A percentile compares a stretch with the other conserved stretches of the same genome.
Evolutionary conservation across 352 stramenopile species (phyloP).

Genomic region (Globisporangium recalcitrans): DNA sequence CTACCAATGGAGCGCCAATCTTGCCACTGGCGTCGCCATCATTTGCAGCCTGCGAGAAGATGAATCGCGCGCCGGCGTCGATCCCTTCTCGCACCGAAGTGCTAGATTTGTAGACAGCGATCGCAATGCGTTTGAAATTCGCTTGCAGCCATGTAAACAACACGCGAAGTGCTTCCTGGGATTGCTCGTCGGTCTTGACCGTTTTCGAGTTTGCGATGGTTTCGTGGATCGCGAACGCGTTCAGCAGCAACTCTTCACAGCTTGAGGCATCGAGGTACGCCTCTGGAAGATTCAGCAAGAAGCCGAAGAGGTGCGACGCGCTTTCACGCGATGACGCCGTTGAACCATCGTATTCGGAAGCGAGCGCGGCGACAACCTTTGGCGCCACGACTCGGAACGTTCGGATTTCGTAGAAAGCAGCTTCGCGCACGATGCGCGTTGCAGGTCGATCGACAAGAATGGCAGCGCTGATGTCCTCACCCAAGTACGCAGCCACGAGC

Average conservation of each 20-base stretch:
- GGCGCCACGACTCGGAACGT: slow-evolving; percentile 39
- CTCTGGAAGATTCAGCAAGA: slow-evolving; percentile 28
- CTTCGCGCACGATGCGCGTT: slow-evolving; percentile 54
- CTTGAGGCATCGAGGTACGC: slow-evolving; percentile 26
- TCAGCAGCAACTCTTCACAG: slow-evolving; percentile 16
- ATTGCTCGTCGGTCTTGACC: neutral
- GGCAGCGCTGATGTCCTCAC: slow-evolving; percentile 15
- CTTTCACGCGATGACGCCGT: neutral
- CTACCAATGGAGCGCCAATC: slow-evolving; percentile 14
- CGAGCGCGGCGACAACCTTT: slow-evolving; percentile 28
- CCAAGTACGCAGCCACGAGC: slow-evolving; percentile 32
- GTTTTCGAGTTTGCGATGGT: neutral
- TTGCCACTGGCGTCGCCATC: neutral
- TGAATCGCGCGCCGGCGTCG: slow-evolving; percentile 7
- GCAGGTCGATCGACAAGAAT: slow-evolving; percentile 19
- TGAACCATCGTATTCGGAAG: slow-evolving; percentile 8
- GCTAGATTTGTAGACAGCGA: neutral
- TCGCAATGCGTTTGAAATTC: slow-evolving; percentile 17
- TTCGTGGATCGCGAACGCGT: slow-evolving; percentile 13
- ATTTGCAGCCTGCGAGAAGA: slow-evolving; percentile 10
- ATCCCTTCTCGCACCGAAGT: slow-evolving; percentile 1
- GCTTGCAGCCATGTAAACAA: slow-evolving; percentile 17
- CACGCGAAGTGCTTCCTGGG: slow-evolving; percentile 1
- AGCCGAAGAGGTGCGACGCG: slow-evolving; percentile 21
- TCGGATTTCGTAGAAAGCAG: slow-evolving; percentile 78